Conservation (phyloP, 805 yeast species). For the Suhomyces kilbournensis region DNA sequence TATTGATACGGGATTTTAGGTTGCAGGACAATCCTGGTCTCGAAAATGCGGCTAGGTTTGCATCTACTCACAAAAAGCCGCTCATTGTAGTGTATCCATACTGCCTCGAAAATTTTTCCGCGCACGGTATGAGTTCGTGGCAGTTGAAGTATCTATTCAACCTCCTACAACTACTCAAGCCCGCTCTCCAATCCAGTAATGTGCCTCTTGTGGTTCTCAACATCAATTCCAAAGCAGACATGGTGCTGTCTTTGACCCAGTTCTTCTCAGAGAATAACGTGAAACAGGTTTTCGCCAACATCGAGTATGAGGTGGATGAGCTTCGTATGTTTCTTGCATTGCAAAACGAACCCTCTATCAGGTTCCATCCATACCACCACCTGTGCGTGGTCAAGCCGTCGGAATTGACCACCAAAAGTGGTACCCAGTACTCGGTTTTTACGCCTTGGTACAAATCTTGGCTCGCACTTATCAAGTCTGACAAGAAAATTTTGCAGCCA, state of each 20-base stretch:
- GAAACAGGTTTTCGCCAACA: constrained; percentile 32
- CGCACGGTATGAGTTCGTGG: constrained; percentile 44
- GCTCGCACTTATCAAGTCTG: constrained; percentile 26
- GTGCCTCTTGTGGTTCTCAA: constrained; percentile 40
- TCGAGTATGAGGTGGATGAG: constrained; percentile 47
- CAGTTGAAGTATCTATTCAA: constrained; percentile 39
- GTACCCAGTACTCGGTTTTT: constrained; percentile 42
- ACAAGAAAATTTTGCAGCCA: constrained; percentile 2
- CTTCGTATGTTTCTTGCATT: constrained; percentile 26
- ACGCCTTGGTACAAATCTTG: constrained; percentile 44
- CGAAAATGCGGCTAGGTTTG: constrained; percentile 30
- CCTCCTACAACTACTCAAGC: constrained; percentile 28
- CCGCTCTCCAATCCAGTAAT: constrained; percentile 27
- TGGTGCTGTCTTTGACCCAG: constrained; percentile 17
- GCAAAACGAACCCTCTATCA: constrained; percentile 12
- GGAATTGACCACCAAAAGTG: constrained; percentile 29
- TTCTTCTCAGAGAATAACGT: constrained; percentile 24
- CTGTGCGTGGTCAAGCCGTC: constrained; percentile 43
- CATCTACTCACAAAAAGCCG: constrained; percentile 25
- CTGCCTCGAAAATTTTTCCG: constrained; percentile 38
- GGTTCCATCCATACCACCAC: constrained; percentile 34
- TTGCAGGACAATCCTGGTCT: constrained; percentile 44
- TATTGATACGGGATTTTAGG: constrained; percentile 49
- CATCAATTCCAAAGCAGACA: constrained; percentile 33
- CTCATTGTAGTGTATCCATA: constrained; percentile 42